Evolutionary conservation across 192 early-diverging fungal genomes (phyloP), one percentile per base, ranked within the genome.

Genomic region (Phlyctochytrium bullatum): DNA sequence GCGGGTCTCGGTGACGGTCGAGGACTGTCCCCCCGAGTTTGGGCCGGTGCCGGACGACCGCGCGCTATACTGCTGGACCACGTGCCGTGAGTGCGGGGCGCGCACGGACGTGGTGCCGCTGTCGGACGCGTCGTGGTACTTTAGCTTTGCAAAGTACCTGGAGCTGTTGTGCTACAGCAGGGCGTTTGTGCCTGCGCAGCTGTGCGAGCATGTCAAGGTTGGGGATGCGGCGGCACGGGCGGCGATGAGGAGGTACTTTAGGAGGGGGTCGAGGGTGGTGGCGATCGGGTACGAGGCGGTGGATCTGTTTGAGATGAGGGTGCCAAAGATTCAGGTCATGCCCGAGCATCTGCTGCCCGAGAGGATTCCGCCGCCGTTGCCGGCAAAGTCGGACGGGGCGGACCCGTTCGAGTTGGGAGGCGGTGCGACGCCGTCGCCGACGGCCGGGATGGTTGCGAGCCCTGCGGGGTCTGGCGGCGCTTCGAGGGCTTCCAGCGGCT

Each of bases 1-100:
- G 10, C 69, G 80, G 35, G 73, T 88, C 31, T 84, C 76, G 40
- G 76, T 87, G 3, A 72, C 62, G 2, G 40, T 81, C 56, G 76
- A 77, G 61, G 28, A 4, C 3, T 3, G 3, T 14, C 54, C 50
- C 2, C 16, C 50, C 4, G 6, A 57, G 27, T 57, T 20, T 58
- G 52, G 59, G 70, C 28, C 25, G 69, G 20, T 57, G 12, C 54
- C 54, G 12, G 54, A 57, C 20, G 36, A 66, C 23, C 6, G 32
- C 62, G 0, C 64, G 61, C 74, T 79, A 52, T 64, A 64, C 35
- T 36, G 76, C 72, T 70, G 69, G 70, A 27, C 71, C 52, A n/a
- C 36, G n/a, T 57, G 78, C 65, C 32, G 12, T 30, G 36, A 67
- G 50, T 62, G 81, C 52, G 1, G 54, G 14, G 16, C 27, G 1